A percentile compares a stretch with the other conserved stretches of the same genome.
These are phyloP conservation scores for Microsporum audouinii DNA, from an alignment of 2,329 filamentous ascomycete species.

Conservation along the genomic window DNA sequence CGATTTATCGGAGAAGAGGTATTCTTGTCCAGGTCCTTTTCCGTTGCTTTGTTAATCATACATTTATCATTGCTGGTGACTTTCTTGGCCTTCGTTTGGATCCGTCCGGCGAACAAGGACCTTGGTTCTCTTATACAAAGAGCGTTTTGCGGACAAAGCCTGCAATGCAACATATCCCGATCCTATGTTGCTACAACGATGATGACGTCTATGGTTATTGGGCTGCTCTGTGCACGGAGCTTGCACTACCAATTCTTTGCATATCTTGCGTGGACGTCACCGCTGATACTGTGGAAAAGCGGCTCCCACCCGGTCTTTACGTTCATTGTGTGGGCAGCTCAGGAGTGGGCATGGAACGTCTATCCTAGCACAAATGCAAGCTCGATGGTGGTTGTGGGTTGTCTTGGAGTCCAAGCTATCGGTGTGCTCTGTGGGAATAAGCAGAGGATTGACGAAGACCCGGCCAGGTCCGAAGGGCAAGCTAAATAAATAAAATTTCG, in stretches of 20 bases:
- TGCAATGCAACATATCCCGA: slow-evolving; percentile 51
- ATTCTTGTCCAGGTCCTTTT: slow-evolving; percentile 64
- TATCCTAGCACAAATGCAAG: slow-evolving; percentile 66
- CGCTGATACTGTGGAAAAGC: slow-evolving; percentile 73
- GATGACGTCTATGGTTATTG: slow-evolving; percentile 63
- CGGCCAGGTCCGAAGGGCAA: slow-evolving; percentile 2
- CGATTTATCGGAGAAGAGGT: slow-evolving; percentile 74
- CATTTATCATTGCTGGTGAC: slow-evolving; percentile 55
- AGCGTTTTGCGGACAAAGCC: slow-evolving; percentile 42
- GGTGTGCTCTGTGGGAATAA: slow-evolving; percentile 43
- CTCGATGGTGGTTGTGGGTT: slow-evolving; percentile 57
- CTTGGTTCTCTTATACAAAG: slow-evolving; percentile 45
- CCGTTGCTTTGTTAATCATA: slow-evolving; percentile 51
- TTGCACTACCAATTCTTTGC: slow-evolving; percentile 94
- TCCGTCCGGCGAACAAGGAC: slow-evolving; percentile 53
- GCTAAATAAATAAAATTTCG: neutral
- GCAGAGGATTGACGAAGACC: neutral
- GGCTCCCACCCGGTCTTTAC: slow-evolving; percentile 57
- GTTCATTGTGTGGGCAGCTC: slow-evolving; percentile 58
- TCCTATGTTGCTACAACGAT: slow-evolving; percentile 66
- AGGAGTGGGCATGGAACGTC: slow-evolving; percentile 91
- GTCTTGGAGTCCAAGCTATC: slow-evolving; percentile 55
- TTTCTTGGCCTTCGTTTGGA: slow-evolving; percentile 61
- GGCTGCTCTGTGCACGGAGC: slow-evolving; percentile 73
- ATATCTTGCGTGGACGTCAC: slow-evolving; percentile 80